A percentile compares a stretch with the other conserved stretches of the same genome.
Conservation (phyloP, 352 stramenopile species). For the Blastocystis hominis region DNA sequence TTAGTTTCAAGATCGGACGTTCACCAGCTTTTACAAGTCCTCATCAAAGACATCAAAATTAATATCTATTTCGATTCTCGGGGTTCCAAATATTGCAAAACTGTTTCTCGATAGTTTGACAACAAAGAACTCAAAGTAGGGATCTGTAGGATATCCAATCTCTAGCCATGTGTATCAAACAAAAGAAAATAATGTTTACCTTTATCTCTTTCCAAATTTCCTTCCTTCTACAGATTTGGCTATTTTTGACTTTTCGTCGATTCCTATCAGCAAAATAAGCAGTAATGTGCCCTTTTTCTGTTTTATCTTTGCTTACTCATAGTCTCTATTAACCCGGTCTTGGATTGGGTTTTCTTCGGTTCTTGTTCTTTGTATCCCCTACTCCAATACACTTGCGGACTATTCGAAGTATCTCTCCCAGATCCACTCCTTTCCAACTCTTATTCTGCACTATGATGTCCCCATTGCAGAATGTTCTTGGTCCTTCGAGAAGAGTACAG, state of each 20-base stretch:
- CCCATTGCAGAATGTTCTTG: background rate
- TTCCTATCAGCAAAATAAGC: background rate
- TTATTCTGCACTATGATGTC: conserved; percentile 23
- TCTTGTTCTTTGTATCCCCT: background rate
- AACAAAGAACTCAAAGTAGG: background rate
- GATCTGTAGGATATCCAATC: background rate
- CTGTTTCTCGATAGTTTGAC: background rate
- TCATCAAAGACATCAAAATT: background rate
- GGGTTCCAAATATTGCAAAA: background rate
- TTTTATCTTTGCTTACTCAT: background rate
- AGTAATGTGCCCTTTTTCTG: background rate
- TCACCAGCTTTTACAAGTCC: background rate
- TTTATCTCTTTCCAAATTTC: conserved; percentile 24
- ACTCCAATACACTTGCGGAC: background rate
- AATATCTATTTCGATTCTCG: background rate
- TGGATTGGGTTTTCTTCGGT: background rate
- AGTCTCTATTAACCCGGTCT: background rate
- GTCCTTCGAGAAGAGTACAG: conserved; percentile 34
- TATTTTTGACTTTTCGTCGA: conserved; percentile 9
- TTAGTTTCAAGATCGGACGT: background rate
- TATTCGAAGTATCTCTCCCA: background rate
- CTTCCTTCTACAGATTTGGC: background rate
- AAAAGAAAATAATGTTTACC: background rate
- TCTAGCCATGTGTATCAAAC: background rate
- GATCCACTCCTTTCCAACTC: background rate